A percentile compares a stretch with the other conserved stretches of the same genome.
Evolutionary conservation across 306 rosid species (phyloP).

Genomic region (Senna tora): DNA sequence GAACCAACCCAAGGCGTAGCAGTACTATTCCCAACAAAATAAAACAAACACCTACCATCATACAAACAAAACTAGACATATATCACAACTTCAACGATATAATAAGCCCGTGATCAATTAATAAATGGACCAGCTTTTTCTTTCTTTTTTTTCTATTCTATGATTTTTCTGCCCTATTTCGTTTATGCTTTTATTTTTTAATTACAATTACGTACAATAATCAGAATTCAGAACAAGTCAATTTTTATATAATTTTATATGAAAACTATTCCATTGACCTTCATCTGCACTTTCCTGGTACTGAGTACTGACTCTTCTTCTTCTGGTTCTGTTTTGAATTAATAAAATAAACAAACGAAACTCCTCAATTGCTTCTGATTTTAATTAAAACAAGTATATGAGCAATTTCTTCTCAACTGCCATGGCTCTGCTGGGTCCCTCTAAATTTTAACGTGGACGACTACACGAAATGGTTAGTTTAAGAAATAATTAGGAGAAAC

Average conservation of each 20-base stretch:
- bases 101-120: too few species aligned
- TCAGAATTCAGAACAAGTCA: slow-evolving; percentile 34
- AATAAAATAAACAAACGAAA: neutral
- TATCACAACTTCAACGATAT: too few species aligned
- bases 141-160: neutral
- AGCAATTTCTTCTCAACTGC: neutral
- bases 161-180: slow-evolving; percentile 35
- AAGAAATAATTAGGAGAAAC: neutral
- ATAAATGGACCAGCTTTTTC: neutral
- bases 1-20: slow-evolving; percentile 11
- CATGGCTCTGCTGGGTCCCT: neutral
- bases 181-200: neutral
- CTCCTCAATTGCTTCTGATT: neutral
- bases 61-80: too few species aligned
- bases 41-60: too few species aligned
- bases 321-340: too few species aligned
- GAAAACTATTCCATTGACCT: slow-evolving; percentile 34
- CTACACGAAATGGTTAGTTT: neutral
- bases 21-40: slow-evolving; percentile 13
- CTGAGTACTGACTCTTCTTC: neutral
- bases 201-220: slow-evolving; percentile 41
- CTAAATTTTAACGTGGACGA: neutral
- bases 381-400: neutral
- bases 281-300: slow-evolving; percentile 6
- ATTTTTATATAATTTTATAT: slow-evolving; percentile 8